Evolutionary conservation across 2,329 filamentous ascomycete species (phyloP).

Genomic region (Taxawa tesnikishii): DNA sequence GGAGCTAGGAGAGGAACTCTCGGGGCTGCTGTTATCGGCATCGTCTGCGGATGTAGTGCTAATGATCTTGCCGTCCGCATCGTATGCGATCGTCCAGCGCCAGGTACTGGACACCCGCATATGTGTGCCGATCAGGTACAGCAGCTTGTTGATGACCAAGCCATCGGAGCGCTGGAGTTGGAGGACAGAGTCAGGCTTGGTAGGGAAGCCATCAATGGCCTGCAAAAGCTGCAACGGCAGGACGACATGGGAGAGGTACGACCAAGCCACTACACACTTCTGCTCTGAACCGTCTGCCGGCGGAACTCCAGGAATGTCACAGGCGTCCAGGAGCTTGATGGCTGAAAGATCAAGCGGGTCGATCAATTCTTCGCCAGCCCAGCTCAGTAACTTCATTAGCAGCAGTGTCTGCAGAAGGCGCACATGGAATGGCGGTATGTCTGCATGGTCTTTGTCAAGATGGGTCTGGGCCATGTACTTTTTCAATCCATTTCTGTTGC

Average conservation of each 20-base stretch:
- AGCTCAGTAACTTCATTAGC: constrained; percentile 5
- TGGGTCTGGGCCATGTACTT: background rate
- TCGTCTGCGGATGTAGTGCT: background rate
- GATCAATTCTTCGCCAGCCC: background rate
- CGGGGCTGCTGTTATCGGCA: background rate
- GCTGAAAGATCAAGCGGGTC: constrained; percentile 6
- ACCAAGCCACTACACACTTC: constrained; percentile 6
- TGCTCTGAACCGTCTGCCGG: background rate
- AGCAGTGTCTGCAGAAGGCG: constrained; percentile 1
- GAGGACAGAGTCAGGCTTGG: constrained; percentile 2
- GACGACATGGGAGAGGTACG: constrained; percentile 9
- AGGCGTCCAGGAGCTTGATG: constrained; percentile 3
- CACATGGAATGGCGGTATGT: background rate
- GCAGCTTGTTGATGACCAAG: constrained; percentile 10
- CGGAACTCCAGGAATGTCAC: background rate
- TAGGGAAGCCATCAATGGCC: constrained; percentile 7
- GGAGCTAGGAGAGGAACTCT: too few relatives aligned
- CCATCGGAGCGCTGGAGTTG: constrained; percentile 10
- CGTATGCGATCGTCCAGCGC: constrained; percentile 2
- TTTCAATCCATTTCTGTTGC: background rate
- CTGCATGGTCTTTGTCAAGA: too few relatives aligned
- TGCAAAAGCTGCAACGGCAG: constrained; percentile 8
- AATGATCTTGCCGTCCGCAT: constrained; percentile 1
- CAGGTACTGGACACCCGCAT: background rate
- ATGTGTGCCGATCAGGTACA: constrained; percentile 6